Evolutionary conservation across 345 rosid species (phyloP).

Genomic region (Rhizophora mangle): DNA sequence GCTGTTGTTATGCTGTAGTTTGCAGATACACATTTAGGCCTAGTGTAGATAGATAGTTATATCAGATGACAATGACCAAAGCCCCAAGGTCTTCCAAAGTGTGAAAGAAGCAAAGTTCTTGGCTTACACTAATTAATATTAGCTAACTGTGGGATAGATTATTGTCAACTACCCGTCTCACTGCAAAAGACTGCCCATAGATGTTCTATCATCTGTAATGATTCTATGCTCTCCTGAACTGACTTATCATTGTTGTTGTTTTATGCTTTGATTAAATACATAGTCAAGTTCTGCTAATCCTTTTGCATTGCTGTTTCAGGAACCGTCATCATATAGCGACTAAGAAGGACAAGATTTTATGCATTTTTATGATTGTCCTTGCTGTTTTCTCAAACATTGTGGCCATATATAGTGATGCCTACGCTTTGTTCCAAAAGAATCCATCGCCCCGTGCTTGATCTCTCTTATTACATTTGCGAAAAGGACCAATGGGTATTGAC

Average conservation of each 20-base stretch:
- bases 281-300: neutral
- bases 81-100: neutral
- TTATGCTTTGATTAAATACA: neutral
- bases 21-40: too few species aligned
- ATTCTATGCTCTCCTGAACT: too few species aligned
- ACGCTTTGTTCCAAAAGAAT: slow-evolving; percentile 15
- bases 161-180: too few species aligned
- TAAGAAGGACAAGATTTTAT: slow-evolving; percentile 18
- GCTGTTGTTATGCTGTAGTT: neutral
- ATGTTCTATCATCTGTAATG: too few species aligned
- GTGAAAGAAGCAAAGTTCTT: neutral
- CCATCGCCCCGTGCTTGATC: slow-evolving; percentile 7
- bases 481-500: neutral
- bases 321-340: slow-evolving; percentile 18
- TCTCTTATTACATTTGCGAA: neutral
- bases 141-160: too few species aligned
- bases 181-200: too few species aligned
- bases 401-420: slow-evolving; percentile 21
- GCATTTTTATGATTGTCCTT: slow-evolving; percentile 16
- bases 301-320: slow-evolving; percentile 11
- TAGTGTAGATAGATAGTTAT: too few species aligned
- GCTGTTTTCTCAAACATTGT: slow-evolving; percentile 20
- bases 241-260: too few species aligned
- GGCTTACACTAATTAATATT: neutral
- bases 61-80: too few species aligned